Conservation (phyloP, 1,139 yeast genomes). For the Lodderomyces jiufengensis region DNA sequence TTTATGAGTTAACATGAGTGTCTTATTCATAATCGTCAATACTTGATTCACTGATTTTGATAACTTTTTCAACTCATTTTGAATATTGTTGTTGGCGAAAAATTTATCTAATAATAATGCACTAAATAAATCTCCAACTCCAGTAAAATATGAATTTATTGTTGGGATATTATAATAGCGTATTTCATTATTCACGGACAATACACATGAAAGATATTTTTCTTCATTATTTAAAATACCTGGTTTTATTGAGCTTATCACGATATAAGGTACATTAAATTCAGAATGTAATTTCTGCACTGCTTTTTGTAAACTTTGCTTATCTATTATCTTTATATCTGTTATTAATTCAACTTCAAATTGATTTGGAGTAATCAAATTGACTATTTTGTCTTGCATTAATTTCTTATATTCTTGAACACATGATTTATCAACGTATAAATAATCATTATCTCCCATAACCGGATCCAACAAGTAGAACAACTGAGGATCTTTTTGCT, state of each 20-base stretch:
- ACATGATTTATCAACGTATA: constrained; percentile 74
- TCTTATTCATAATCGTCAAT: constrained; percentile 45
- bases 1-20: constrained; percentile 39
- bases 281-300: constrained; percentile 45
- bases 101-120: constrained; percentile 69
- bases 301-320: constrained; percentile 42
- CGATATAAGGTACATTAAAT: constrained; percentile 57
- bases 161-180: constrained; percentile 40
- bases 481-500: constrained; percentile 14
- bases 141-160: constrained; percentile 76
- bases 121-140: constrained; percentile 89
- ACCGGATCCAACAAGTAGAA: constrained; percentile 85
- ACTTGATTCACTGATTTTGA: constrained; percentile 45
- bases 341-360: constrained; percentile 79
- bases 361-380: constrained; percentile 84
- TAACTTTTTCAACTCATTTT: constrained; percentile 15
- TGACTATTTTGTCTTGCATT: constrained; percentile 50
- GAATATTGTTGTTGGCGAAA: constrained; percentile 22
- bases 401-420: constrained; percentile 62
- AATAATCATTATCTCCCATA: constrained; percentile 83
- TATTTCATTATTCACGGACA: constrained; percentile 1
- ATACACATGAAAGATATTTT: not conserved
- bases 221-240: constrained; percentile 9
- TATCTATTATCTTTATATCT: constrained; percentile 45
- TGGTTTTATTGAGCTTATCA: constrained; percentile 47